A percentile compares a stretch with the other conserved stretches of the same genome.
Conservation (phyloP, 306 rosid genomes). For the Vigna trinervia region DNA sequence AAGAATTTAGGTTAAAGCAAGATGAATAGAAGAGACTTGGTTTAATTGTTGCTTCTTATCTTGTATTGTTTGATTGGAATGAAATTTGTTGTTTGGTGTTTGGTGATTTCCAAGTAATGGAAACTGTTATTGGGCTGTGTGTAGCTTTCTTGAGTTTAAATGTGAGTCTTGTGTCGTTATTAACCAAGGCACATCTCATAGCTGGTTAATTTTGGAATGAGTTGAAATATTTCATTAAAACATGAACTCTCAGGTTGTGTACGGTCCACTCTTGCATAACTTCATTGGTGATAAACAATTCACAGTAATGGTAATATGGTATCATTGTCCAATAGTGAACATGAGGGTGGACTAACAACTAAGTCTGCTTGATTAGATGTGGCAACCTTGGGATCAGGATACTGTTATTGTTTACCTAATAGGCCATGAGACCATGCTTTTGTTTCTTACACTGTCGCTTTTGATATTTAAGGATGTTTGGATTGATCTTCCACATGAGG, state of each 20-base stretch:
- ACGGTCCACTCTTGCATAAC: constrained; percentile 25
- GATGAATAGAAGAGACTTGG: no score
- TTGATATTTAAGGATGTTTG: constrained; percentile 51
- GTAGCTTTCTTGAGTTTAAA: background rate
- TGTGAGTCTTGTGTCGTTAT: constrained; percentile 15
- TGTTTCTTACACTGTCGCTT: constrained; percentile 22
- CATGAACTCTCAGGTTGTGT: constrained; percentile 10
- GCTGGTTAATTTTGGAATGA: constrained; percentile 41
- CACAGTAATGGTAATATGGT: constrained; percentile 14
- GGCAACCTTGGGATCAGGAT: constrained; percentile 48
- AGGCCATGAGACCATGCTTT: constrained; percentile 44
- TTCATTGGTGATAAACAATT: constrained; percentile 34
- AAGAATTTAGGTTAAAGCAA: no score
- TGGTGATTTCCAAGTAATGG: no score
- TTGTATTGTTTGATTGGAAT: no score
- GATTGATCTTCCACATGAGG: constrained; percentile 23
- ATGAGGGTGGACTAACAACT: constrained; percentile 52
- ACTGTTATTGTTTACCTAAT: constrained; percentile 50
- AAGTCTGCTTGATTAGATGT: constrained; percentile 47
- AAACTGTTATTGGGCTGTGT: no score
- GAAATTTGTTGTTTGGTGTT: no score
- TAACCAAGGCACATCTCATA: constrained; percentile 33
- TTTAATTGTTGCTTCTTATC: no score
- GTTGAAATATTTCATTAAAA: constrained; percentile 25
- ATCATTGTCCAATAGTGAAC: constrained; percentile 41